A percentile compares a stretch with the other conserved stretches of the same genome.
phyloP scores from a whole-genome alignment of 2,329 filamentous ascomycete genomes.

The Penicillium palitans region DNA sequence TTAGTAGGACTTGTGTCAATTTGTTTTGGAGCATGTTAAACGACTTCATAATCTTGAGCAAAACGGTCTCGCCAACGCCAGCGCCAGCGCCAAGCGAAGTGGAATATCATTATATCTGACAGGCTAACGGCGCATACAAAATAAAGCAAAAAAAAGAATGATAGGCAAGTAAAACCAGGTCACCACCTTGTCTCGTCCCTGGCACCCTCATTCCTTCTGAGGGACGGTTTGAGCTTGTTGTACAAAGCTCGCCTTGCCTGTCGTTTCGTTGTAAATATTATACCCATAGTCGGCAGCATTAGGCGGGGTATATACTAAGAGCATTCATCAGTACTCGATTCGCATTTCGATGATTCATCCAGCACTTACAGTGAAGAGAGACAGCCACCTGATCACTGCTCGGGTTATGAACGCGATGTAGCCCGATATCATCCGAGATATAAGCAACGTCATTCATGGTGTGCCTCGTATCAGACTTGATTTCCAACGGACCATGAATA shows the following conservation, averaged over 20 bases:
- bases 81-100: background rate
- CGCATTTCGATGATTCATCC: too few relatives aligned
- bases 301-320: slow-evolving; percentile 34
- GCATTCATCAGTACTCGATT: background rate
- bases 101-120: background rate
- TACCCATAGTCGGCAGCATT: slow-evolving; percentile 38
- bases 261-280: slow-evolving; percentile 33
- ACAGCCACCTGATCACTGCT: slow-evolving; percentile 30
- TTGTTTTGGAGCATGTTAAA: background rate
- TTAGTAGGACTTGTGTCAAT: background rate
- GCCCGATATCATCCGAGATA: slow-evolving; percentile 35
- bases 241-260: slow-evolving; percentile 31
- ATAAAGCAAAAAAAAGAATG: background rate
- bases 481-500: slow-evolving; percentile 19
- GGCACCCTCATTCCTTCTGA: slow-evolving; percentile 1
- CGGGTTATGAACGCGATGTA: slow-evolving; percentile 36
- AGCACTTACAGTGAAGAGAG: slow-evolving; percentile 33
- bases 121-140: slow-evolving; percentile 3
- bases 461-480: slow-evolving; percentile 29
- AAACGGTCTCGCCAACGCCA: background rate
- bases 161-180: background rate
- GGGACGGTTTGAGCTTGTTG: slow-evolving; percentile 25
- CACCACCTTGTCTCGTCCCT: background rate
- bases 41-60: background rate
- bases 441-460: slow-evolving; percentile 34